These are phyloP conservation scores for Pezicula rhizophila DNA, from an alignment of 2,329 filamentous ascomycete species.

Conservation along the genomic window DNA sequence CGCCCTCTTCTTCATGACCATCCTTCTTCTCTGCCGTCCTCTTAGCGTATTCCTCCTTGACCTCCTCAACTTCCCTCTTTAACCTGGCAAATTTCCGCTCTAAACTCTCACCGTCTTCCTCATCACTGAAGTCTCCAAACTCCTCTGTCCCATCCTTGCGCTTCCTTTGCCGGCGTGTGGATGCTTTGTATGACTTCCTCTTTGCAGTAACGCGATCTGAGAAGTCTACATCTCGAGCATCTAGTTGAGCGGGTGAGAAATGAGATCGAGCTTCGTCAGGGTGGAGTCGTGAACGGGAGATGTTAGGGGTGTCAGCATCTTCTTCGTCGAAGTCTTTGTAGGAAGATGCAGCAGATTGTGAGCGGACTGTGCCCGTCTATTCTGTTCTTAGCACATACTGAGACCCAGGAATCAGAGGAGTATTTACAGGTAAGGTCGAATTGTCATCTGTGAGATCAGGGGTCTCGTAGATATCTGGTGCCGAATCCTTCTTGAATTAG, in stretches of 20 bases:
- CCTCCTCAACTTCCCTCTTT: slow-evolving; percentile 73
- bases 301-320: slow-evolving; percentile 57
- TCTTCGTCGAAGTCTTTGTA: slow-evolving; percentile 58
- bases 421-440: slow-evolving; percentile 71
- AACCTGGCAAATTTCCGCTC: slow-evolving; percentile 76
- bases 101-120: slow-evolving; percentile 69
- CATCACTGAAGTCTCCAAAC: slow-evolving; percentile 69
- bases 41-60: slow-evolving; percentile 53
- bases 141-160: slow-evolving; percentile 59
- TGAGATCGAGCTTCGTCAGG: slow-evolving; percentile 73
- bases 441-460: slow-evolving; percentile 86
- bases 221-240: slow-evolving; percentile 76
- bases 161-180: slow-evolving; percentile 59
- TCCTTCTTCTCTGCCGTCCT: slow-evolving; percentile 41
- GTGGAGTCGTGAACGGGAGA: slow-evolving; percentile 71
- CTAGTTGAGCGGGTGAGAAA: slow-evolving; percentile 70
- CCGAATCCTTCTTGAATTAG: slow-evolving; percentile 60
- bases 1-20: slow-evolving; percentile 30
- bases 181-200: slow-evolving; percentile 75
- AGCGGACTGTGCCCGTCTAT: slow-evolving; percentile 39
- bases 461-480: slow-evolving; percentile 94
- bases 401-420: neutral
- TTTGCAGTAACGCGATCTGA: slow-evolving; percentile 82
- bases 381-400: slow-evolving; percentile 3
- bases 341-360: slow-evolving; percentile 45